These are phyloP conservation scores for Sclerotinia nivalis DNA, from an alignment of 2,329 filamentous ascomycete genomes.

Conservation along the genomic window DNA sequence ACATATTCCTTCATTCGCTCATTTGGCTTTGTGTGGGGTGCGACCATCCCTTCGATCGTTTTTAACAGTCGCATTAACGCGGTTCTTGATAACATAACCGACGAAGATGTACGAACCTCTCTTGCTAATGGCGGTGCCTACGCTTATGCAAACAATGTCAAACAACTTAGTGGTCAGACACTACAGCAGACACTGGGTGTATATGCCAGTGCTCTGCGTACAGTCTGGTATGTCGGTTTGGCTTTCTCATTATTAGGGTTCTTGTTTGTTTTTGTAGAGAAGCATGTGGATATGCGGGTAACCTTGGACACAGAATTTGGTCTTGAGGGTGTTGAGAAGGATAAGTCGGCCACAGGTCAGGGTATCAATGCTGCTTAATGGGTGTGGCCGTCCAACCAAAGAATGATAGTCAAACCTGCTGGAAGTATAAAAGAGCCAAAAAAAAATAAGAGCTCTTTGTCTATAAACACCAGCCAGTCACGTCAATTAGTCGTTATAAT, in stretches of 20 bases:
- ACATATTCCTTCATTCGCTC: conserved; percentile 20
- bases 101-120: background rate
- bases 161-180: no score
- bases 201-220: background rate
- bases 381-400: background rate
- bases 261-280: conserved; percentile 8
- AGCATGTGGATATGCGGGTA: conserved; percentile 1
- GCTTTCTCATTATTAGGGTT: conserved; percentile 2
- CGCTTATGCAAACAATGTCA: background rate
- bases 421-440: background rate
- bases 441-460: no score
- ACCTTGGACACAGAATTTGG: conserved; percentile 18
- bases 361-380: background rate
- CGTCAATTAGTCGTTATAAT: no score
- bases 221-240: conserved; percentile 6
- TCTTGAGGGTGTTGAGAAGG: background rate
- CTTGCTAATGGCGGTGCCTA: conserved; percentile 11
- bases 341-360: background rate
- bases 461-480: no score
- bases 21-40: conserved; percentile 25
- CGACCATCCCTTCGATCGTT: conserved; percentile 14
- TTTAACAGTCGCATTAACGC: conserved; percentile 19
- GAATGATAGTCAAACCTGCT: background rate
- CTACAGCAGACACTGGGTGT: background rate
- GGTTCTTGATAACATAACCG: background rate